These are phyloP conservation scores for Mortierella hygrophila DNA, from an alignment of 192 early-diverging fungal species.

Conservation along the genomic window DNA sequence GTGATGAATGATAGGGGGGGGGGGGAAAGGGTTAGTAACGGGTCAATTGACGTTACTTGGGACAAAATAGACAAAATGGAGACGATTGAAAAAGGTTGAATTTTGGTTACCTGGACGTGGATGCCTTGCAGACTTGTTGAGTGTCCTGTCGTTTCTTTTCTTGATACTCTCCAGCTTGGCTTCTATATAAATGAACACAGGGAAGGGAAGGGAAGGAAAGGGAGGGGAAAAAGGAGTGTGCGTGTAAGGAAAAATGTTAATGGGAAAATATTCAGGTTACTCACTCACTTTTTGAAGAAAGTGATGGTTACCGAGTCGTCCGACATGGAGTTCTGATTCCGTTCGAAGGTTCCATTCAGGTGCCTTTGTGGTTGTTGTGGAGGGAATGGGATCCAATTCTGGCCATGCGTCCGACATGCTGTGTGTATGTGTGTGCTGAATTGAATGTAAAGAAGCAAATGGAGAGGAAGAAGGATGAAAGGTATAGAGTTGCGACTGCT, in stretches of 20 bases:
- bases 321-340: conserved; percentile 51
- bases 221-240: too few species aligned
- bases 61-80: background rate
- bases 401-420: conserved; percentile 23
- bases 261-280: background rate
- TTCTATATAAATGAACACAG: conserved; percentile 13
- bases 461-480: background rate
- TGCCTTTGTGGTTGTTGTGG: conserved; percentile 5
- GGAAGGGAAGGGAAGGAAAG: background rate
- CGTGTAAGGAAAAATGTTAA: too few species aligned
- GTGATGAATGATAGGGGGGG: too few species aligned
- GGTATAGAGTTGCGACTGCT: background rate
- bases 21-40: background rate
- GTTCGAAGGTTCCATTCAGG: conserved; percentile 42
- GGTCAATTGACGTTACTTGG: background rate
- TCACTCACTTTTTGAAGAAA: too few species aligned
- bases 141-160: conserved; percentile 9
- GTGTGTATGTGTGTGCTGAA: background rate
- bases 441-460: background rate
- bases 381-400: conserved; percentile 14
- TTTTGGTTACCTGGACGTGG: background rate
- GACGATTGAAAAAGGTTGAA: background rate
- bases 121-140: background rate
- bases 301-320: conserved; percentile 29
- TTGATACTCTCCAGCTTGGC: conserved; percentile 38